These are phyloP conservation scores for Calocera viscosa DNA, from an alignment of 768 basidiomycete species.

Conservation along the genomic window DNA sequence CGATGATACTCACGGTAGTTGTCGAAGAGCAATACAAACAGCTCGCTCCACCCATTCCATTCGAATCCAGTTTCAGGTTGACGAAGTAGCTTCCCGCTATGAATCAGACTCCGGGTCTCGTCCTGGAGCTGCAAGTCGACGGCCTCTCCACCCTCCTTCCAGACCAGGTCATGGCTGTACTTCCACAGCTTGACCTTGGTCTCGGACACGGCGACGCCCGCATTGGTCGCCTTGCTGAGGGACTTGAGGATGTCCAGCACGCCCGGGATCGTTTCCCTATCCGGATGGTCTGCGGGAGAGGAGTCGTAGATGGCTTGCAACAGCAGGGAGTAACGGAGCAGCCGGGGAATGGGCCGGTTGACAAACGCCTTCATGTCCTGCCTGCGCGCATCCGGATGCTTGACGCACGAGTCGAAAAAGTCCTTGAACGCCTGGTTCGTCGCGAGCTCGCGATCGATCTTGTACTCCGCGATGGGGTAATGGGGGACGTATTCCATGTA, in stretches of 20 bases:
- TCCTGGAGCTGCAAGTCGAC: constrained; percentile 85
- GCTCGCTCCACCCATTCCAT: constrained; percentile 82
- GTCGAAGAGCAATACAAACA: constrained; percentile 85
- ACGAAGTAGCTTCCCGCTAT: constrained; percentile 68
- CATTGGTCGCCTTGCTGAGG: constrained; percentile 76
- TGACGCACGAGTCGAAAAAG: constrained; percentile 39
- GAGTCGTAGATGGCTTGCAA: constrained; percentile 69
- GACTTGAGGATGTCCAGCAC: constrained; percentile 78
- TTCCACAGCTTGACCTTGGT: constrained; percentile 84
- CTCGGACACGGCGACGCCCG: constrained; percentile 72
- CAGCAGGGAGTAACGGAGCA: constrained; percentile 78
- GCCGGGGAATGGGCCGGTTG: constrained; percentile 77
- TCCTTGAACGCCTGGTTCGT: constrained; percentile 67
- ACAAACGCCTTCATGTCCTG: constrained; percentile 90
- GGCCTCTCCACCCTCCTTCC: constrained; percentile 64
- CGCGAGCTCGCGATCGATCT: constrained; percentile 77
- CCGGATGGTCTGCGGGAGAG: constrained; percentile 62
- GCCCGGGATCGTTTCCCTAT: constrained; percentile 66
- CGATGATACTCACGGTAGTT: constrained; percentile 62
- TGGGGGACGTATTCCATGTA: constrained; percentile 92
- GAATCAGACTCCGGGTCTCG: constrained; percentile 68
- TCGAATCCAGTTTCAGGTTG: constrained; percentile 82
- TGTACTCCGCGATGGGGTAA: constrained; percentile 80
- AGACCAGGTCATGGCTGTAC: constrained; percentile 64
- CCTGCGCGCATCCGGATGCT: constrained; percentile 64